A percentile compares a stretch with the other conserved stretches of the same genome.
Evolutionary conservation across 2,329 filamentous ascomycete genomes (phyloP).

Genomic region (Penicillium sclerotigenum): DNA sequence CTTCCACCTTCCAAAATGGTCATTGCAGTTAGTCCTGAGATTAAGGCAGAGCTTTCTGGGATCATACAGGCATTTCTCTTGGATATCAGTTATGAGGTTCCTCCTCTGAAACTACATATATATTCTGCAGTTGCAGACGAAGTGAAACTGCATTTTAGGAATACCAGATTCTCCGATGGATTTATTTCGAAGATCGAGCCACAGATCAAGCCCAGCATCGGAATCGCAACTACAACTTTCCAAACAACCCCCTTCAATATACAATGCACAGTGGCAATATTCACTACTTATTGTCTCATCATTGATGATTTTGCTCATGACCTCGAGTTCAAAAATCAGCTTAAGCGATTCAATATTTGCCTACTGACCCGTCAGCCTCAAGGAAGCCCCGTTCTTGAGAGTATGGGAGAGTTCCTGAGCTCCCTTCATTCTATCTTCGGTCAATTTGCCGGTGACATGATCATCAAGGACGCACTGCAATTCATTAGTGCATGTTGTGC

Average conservation of each 20-base stretch:
- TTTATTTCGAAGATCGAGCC: not conserved
- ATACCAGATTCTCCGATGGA: not conserved
- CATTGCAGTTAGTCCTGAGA: not conserved
- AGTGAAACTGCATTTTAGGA: not conserved
- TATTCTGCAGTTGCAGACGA: not conserved
- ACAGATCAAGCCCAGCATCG: not conserved
- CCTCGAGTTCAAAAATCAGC: not conserved
- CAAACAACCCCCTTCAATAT: not conserved
- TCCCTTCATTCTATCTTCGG: not conserved
- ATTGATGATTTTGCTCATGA: not conserved
- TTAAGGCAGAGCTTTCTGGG: not conserved
- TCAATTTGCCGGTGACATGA: not conserved
- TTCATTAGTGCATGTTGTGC: not conserved
- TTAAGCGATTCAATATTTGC: not conserved
- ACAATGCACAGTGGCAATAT: not conserved
- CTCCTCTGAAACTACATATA: not conserved
- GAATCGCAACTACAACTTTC: not conserved
- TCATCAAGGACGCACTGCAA: not conserved
- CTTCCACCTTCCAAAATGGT: not conserved
- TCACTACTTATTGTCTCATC: not conserved
- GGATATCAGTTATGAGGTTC: not conserved
- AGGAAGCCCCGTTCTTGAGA: not conserved
- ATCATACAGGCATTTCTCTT: not conserved
- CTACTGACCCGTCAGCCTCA: not conserved
- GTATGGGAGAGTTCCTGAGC: not conserved